Evolutionary conservation across 257 asterid genomes (phyloP).

Genomic region (Cordia subcordata): DNA sequence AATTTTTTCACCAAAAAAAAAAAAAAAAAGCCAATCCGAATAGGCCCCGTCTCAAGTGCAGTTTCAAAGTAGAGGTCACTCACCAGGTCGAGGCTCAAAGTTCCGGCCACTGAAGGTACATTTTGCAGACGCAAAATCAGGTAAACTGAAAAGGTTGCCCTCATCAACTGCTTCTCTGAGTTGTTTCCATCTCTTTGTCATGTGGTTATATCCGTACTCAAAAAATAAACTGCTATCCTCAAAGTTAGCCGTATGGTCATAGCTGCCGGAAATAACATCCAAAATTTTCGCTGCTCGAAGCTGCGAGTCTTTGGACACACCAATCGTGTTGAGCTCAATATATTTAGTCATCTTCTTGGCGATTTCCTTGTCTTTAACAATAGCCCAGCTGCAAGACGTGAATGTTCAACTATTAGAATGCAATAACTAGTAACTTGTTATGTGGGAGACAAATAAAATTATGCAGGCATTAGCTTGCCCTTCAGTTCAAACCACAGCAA

Average conservation of each 20-base stretch:
- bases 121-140: slow-evolving; percentile 38
- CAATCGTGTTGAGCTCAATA: slow-evolving; percentile 71
- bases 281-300: slow-evolving; percentile 79
- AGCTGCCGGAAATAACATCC: slow-evolving; percentile 50
- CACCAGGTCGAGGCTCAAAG: slow-evolving; percentile 73
- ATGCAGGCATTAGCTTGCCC: too few species aligned
- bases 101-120: slow-evolving; percentile 57
- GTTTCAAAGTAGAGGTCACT: background rate
- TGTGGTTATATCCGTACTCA: slow-evolving; percentile 38
- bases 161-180: slow-evolving; percentile 50
- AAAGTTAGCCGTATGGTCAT: slow-evolving; percentile 25
- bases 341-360: slow-evolving; percentile 79
- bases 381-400: slow-evolving; percentile 72
- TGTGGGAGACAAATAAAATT: too few species aligned
- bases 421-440: background rate
- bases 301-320: slow-evolving; percentile 94
- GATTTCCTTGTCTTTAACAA: slow-evolving; percentile 63
- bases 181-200: slow-evolving; percentile 70
- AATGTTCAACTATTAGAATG: background rate
- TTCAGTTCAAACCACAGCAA: too few species aligned
- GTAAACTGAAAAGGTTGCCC: slow-evolving; percentile 57
- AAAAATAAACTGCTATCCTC: slow-evolving; percentile 48
- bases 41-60: too few species aligned
- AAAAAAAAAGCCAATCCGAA: too few species aligned
- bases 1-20: too few species aligned